Conservation (phyloP, 2,329 filamentous ascomycete genomes). For the Xylariaceae sp. region DNA sequence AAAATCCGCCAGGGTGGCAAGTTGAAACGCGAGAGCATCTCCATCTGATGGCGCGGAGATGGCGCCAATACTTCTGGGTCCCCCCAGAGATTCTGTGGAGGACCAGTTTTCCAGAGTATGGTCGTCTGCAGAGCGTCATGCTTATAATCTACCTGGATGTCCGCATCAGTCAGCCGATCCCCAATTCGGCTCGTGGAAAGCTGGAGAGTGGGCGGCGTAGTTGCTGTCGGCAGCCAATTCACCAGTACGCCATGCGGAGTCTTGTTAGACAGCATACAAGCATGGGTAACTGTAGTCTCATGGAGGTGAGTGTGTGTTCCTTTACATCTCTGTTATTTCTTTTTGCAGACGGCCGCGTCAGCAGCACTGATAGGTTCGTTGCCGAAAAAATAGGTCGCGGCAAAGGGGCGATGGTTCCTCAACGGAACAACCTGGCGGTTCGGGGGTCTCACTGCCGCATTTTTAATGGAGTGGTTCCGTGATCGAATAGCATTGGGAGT, state of each 20-base stretch:
- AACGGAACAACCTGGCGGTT: slow-evolving; percentile 15
- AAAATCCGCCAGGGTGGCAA: slow-evolving; percentile 9
- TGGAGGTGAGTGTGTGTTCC: too few species aligned
- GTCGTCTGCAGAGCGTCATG: slow-evolving; percentile 16
- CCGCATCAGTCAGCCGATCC: slow-evolving; percentile 16
- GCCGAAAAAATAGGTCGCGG: slow-evolving; percentile 12
- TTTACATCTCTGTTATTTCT: too few species aligned
- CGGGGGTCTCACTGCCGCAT: slow-evolving; percentile 16
- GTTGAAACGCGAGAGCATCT: slow-evolving; percentile 18
- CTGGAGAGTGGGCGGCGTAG: too few species aligned
- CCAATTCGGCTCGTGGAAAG: background rate
- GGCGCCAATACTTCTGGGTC: slow-evolving; percentile 25
- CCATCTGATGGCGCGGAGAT: slow-evolving; percentile 15
- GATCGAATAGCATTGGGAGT: slow-evolving; percentile 3
- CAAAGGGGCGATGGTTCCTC: slow-evolving; percentile 21
- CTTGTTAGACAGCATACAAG: slow-evolving; percentile 12
- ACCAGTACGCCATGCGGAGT: slow-evolving; percentile 17
- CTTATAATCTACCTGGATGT: slow-evolving; percentile 14
- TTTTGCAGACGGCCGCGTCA: too few species aligned
- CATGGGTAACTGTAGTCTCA: slow-evolving; percentile 16
- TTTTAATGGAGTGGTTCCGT: slow-evolving; percentile 14
- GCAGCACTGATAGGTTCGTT: background rate
- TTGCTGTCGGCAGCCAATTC: background rate
- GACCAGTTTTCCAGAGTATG: slow-evolving; percentile 13
- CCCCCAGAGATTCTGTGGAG: slow-evolving; percentile 18